These are phyloP conservation scores for Leccinum fallax DNA, from an alignment of 1,284 basidiomycete species.

Conservation along the genomic window DNA sequence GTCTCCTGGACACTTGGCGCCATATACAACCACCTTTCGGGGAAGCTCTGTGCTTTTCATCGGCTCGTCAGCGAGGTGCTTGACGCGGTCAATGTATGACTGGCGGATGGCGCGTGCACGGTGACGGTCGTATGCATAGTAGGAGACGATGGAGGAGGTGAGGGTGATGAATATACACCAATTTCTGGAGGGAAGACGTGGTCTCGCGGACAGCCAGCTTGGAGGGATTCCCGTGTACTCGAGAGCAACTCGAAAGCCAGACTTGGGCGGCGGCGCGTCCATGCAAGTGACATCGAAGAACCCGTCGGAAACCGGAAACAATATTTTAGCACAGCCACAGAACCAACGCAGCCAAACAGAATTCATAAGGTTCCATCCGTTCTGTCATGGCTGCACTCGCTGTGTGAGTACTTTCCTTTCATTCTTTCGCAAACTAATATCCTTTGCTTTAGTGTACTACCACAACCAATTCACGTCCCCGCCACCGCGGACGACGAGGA, in stretches of 20 bases:
- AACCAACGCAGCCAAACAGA: slow-evolving; percentile 29
- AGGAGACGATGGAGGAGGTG: slow-evolving; percentile 68
- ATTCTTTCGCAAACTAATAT: slow-evolving; percentile 1
- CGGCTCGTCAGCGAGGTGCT: slow-evolving; percentile 70
- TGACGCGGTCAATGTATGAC: slow-evolving; percentile 81
- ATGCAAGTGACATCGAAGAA: slow-evolving; percentile 6
- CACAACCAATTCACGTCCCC: slow-evolving; percentile 62
- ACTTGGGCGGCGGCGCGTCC: slow-evolving; percentile 29
- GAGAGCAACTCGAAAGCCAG: slow-evolving; percentile 56
- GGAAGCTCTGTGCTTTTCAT: slow-evolving; percentile 69
- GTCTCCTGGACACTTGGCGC: slow-evolving; percentile 91
- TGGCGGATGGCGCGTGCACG: slow-evolving; percentile 78
- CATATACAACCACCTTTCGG: slow-evolving; percentile 86
- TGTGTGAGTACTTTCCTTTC: slow-evolving; percentile 47
- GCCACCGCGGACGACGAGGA: slow-evolving; percentile 61
- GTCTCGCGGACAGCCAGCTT: slow-evolving; percentile 73
- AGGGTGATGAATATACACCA: slow-evolving; percentile 90
- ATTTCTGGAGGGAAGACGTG: slow-evolving; percentile 86
- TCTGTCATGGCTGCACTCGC: slow-evolving; percentile 58
- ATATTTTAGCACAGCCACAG: slow-evolving; percentile 27
- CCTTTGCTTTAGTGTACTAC: slow-evolving; percentile 52
- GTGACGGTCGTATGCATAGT: slow-evolving; percentile 84
- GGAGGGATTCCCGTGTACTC: slow-evolving; percentile 70
- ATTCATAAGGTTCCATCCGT: slow-evolving; percentile 6
- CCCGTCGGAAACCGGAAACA: slow-evolving; percentile 28